Evolutionary conservation across 306 rosid species (phyloP).

Genomic region (Citrullus amarus): DNA sequence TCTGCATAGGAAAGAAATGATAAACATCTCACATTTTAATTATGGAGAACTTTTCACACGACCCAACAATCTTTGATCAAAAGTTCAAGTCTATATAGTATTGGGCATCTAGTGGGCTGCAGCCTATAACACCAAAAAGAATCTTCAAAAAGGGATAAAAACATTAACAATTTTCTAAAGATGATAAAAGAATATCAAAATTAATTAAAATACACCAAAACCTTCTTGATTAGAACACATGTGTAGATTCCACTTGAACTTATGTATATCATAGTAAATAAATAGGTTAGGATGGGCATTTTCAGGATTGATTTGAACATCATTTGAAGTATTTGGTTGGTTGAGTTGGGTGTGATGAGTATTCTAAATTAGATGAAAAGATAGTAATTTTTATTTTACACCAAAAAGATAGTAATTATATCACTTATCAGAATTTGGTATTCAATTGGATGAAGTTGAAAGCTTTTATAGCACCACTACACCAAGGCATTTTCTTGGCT

Average conservation of each 20-base stretch:
- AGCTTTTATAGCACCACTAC: not conserved
- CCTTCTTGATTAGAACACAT: not conserved
- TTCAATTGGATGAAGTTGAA: not conserved
- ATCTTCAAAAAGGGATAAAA: not conserved
- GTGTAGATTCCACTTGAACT: not conserved
- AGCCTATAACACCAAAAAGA: conserved; percentile 5
- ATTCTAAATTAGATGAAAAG: not conserved
- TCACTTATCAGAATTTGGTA: not conserved
- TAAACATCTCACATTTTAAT: not conserved
- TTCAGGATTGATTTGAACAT: not conserved
- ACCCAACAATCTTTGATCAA: not conserved
- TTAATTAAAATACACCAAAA: not conserved
- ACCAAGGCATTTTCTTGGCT: not conserved
- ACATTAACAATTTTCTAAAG: not conserved
- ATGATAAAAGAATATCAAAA: not conserved
- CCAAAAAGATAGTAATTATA: not conserved
- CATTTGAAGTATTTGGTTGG: not conserved
- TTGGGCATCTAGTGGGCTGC: not conserved
- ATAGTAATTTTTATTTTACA: not conserved
- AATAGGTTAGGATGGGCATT: not conserved
- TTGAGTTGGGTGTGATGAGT: not conserved
- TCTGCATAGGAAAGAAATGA: conserved; percentile 16
- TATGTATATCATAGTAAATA: not conserved
- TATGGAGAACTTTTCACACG: not conserved
- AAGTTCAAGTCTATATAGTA: not conserved